Evolutionary conservation across 2,329 filamentous ascomycete species (phyloP).

Genomic region (Fusarium humuli): DNA sequence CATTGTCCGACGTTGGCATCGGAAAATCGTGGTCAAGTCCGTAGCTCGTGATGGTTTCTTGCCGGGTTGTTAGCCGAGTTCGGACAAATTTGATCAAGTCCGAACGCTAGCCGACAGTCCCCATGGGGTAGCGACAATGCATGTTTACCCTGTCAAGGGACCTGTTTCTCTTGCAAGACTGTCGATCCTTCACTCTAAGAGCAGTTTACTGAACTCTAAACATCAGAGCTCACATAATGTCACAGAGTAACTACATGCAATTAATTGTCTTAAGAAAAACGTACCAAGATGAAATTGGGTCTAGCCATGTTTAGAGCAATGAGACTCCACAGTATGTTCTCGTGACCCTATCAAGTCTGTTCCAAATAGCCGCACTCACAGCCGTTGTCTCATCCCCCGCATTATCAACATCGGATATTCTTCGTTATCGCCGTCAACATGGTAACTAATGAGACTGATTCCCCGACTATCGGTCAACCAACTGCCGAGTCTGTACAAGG

Average conservation of each 20-base stretch:
- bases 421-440: not conserved
- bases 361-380: not conserved
- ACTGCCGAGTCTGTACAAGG: not conserved
- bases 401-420: not conserved
- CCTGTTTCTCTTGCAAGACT: not conserved
- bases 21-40: not conserved
- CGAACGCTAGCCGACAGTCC: not conserved
- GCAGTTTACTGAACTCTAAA: not conserved
- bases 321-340: not conserved
- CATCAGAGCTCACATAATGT: not conserved
- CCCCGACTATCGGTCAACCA: not conserved
- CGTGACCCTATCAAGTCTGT: slow-evolving; percentile 2
- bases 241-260: not conserved
- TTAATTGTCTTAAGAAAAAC: not conserved
- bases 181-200: not conserved
- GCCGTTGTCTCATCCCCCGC: not conserved
- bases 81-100: slow-evolving; percentile 1
- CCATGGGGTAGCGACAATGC: not conserved
- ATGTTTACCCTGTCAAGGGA: fast-evolving
- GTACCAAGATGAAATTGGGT: not conserved
- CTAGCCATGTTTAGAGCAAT: not conserved
- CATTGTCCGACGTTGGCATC: not conserved
- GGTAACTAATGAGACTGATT: not conserved
- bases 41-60: not conserved
- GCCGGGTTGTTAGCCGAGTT: not conserved